A percentile compares a stretch with the other conserved stretches of the same genome.
Conservation (phyloP, 345 rosid species). For the Populus tremula region DNA sequence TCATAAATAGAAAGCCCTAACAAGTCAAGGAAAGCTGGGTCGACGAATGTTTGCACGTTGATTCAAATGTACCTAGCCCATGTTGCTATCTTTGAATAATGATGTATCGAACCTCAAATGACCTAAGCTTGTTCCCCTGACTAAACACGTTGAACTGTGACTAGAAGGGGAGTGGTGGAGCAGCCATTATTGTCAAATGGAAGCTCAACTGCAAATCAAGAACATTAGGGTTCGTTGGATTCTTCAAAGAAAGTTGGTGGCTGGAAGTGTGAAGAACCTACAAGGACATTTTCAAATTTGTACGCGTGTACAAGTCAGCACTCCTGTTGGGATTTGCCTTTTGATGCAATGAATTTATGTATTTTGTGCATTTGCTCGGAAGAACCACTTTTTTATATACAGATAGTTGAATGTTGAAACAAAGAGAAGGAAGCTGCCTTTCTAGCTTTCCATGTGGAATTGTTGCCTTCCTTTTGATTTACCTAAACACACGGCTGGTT, state of each 20-base stretch:
- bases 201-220: background rate
- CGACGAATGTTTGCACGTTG: too few species aligned
- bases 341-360: too few species aligned
- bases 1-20: too few species aligned
- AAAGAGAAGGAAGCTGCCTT: background rate
- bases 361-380: too few species aligned
- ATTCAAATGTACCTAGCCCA: too few species aligned
- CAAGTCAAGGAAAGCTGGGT: too few species aligned
- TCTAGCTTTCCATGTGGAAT: too few species aligned
- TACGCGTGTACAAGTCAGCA: background rate
- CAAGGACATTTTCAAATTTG: background rate
- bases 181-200: background rate
- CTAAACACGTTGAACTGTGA: background rate
- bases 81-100: background rate
- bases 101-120: background rate
- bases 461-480: too few species aligned
- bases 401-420: background rate
- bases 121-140: background rate
- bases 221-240: background rate
- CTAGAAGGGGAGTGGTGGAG: background rate
- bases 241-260: background rate
- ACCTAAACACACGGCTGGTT: too few species aligned
- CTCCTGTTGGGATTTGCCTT: background rate
- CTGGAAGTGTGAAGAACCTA: background rate
- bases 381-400: too few species aligned